Evolutionary conservation across 177 flowering plant species (phyloP).

Genomic region (Vitis hybrid): DNA sequence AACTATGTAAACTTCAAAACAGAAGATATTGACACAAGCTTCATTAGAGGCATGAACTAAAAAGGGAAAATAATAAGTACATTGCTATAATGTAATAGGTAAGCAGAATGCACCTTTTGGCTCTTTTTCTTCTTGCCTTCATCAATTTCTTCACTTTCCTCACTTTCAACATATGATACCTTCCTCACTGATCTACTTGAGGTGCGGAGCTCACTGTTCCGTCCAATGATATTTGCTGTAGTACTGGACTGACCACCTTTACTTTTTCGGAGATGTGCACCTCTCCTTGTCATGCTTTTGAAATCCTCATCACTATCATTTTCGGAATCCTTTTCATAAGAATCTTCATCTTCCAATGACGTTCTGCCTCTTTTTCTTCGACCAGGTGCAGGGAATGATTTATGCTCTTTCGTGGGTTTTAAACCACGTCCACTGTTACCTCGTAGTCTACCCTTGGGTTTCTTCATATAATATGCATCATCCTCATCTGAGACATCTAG

Average conservation of each 20-base stretch:
- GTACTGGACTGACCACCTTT: conserved; percentile 38
- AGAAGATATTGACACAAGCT: too few species aligned
- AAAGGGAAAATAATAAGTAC: not conserved
- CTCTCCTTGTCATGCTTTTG: conserved; percentile 44
- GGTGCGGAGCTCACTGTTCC: conserved; percentile 67
- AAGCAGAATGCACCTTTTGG: conserved; percentile 60
- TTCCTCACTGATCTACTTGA: conserved; percentile 83
- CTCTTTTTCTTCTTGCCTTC: conserved; percentile 66
- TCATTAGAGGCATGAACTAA: too few species aligned
- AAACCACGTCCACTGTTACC: conserved; percentile 43
- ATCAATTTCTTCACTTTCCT: conserved; percentile 88
- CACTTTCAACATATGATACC: conserved; percentile 98
- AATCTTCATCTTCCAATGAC: conserved; percentile 60
- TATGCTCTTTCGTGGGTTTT: conserved; percentile 47
- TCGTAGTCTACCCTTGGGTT: conserved; percentile 40
- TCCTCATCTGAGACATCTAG: conserved; percentile 75
- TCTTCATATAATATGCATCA: conserved; percentile 49
- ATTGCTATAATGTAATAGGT: not conserved
- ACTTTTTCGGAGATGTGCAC: conserved; percentile 41
- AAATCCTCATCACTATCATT: conserved; percentile 68
- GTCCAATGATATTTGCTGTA: conserved; percentile 26
- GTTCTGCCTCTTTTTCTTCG: conserved; percentile 57
- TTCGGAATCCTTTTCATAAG: conserved; percentile 68
- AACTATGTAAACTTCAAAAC: too few species aligned
- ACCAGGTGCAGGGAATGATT: conserved; percentile 34